phyloP scores from a whole-genome alignment of 805 yeast genomes.

The Myxozyma lipomycoides region DNA sequence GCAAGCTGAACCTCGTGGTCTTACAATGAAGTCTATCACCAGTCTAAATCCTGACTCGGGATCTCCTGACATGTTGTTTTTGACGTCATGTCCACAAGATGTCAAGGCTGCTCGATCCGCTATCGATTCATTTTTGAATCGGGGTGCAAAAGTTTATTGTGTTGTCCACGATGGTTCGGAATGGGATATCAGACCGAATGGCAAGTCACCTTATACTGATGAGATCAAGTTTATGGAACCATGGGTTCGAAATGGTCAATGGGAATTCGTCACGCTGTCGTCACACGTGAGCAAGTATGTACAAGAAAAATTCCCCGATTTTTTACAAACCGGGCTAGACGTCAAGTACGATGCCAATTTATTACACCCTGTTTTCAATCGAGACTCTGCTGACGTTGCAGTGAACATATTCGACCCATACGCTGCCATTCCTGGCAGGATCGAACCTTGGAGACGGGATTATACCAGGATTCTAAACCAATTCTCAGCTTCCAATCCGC shows the following conservation, averaged over 20 bases:
- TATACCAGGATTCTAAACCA: slow-evolving; percentile 24
- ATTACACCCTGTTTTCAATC: slow-evolving; percentile 23
- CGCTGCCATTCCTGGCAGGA: slow-evolving; percentile 27
- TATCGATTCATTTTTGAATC: slow-evolving; percentile 1
- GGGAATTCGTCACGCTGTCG: slow-evolving; percentile 25
- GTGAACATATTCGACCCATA: slow-evolving; percentile 14
- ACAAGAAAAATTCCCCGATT: slow-evolving; percentile 18
- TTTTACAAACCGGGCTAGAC: slow-evolving; percentile 11
- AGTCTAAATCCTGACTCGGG: background rate
- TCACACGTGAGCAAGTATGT: slow-evolving; percentile 22
- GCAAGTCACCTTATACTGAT: slow-evolving; percentile 12
- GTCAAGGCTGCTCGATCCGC: background rate
- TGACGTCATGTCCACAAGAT: slow-evolving; percentile 18
- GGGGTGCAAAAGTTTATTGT: slow-evolving; percentile 14
- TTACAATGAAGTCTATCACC: background rate
- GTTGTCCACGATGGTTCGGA: slow-evolving; percentile 15
- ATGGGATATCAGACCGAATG: slow-evolving; percentile 9
- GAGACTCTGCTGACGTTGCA: slow-evolving; percentile 5
- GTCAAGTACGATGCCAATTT: slow-evolving; percentile 15
- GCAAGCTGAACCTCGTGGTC: slow-evolving; percentile 9
- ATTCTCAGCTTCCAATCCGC: slow-evolving; percentile 7
- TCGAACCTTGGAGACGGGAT: slow-evolving; percentile 26
- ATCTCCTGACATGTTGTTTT: slow-evolving; percentile 8
- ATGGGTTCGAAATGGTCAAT: slow-evolving; percentile 24
- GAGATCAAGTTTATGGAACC: slow-evolving; percentile 21